Evolutionary conservation across 371 early-diverging fungal genomes (phyloP), one percentile per base, ranked within the genome.

Genomic region (Mucor piriformis): DNA sequence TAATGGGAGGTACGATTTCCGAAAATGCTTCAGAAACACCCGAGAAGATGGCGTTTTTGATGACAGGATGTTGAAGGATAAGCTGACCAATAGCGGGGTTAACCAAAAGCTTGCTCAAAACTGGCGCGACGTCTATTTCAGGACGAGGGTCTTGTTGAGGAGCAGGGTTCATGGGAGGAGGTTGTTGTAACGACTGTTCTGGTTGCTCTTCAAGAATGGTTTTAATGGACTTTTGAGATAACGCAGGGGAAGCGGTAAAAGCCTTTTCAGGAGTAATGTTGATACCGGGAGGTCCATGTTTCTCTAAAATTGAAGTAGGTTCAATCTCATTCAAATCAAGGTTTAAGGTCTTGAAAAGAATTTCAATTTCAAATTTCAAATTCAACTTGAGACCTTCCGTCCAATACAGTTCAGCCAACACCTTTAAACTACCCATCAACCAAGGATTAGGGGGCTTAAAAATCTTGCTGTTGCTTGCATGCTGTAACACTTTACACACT

Each of bases 371-470:
- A 76, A 99, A 97, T 67, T 95, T 95, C 34, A 96, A 83, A 50
- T 93, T 95, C 57, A 96, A 77, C 66, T 94, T 95, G 51, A 97
- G 74, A 32, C 95, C 94, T 0, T 95, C 97, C 50, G 83, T 89
- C 67, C 92, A 90, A 67, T 96, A 97, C 8, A 99, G 75, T 70
- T 98, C 98, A 10, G 92, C 88, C 27, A 99, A 74, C 2, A 98
- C 79, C 48, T 87, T 87, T 76, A 99, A 83, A 56, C 92, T 92
- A 27, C 92, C 88, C 91, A 98, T 95, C 43, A 97, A 67, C 98
- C 98, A 99, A 15, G 98, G 98, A 71, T 97, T 98, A 6, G 96
- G 96, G 12, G 96, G 94, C 51, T 85, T 87, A 75, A 97, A 99
- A 7, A 95, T 89, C 51, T 84, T 89, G 71, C 93, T 92, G 44